A percentile compares a stretch with the other conserved stretches of the same genome.
Evolutionary conservation across 2,329 filamentous ascomycete species (phyloP).

Genomic region (Penicillium italicum): DNA sequence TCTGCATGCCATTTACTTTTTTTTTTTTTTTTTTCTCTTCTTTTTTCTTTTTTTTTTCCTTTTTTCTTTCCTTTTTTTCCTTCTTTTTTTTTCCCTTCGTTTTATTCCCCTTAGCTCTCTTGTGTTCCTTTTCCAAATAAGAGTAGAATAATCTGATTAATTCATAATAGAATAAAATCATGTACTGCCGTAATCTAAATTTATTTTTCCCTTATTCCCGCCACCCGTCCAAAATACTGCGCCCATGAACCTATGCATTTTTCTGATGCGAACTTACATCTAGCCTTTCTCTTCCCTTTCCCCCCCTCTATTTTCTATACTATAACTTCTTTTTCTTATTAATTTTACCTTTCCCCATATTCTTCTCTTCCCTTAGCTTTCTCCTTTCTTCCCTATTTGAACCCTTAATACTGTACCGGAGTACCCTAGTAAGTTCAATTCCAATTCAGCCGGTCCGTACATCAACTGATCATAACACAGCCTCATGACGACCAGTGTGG

Average conservation of each 20-base stretch:
- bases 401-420: neutral
- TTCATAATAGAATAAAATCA: too few relatives aligned
- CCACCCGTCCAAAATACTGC: conserved; percentile 3
- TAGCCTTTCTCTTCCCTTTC: neutral
- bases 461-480: conserved; percentile 2
- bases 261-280: neutral
- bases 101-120: conserved; percentile 7
- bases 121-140: neutral
- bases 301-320: conserved; percentile 2
- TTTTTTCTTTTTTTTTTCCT: neutral
- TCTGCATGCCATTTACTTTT: conserved; percentile 22
- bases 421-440: neutral
- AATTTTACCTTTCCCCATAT: neutral
- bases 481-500: conserved; percentile 36
- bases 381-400: neutral
- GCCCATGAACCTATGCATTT: conserved; percentile 18
- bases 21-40: conserved; percentile 1
- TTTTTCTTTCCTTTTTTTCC: conserved; percentile 3
- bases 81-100: conserved; percentile 6
- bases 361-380: neutral
- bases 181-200: too few relatives aligned
- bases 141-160: too few relatives aligned
- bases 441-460: conserved; percentile 11
- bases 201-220: neutral
- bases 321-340: neutral